Base-by-base conservation (phyloP, 1,284 basidiomycete genomes). In the Malassezia cuniculi region DNA sequence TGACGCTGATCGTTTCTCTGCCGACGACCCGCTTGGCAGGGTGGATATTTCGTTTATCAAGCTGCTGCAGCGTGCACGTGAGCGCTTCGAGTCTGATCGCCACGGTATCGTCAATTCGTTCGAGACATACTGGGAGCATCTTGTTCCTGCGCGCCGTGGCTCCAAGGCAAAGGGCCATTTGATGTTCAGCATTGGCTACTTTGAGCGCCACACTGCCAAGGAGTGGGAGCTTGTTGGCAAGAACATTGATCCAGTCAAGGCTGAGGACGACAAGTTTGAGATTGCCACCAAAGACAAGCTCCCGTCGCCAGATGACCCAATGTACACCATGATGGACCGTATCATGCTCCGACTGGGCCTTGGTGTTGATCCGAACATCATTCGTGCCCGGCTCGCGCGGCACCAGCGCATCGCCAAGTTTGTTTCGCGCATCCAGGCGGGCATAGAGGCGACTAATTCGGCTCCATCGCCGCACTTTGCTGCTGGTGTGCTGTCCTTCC, bases 1-100 rank as follows among this genome's bases (percentile, higher is more conserved):
- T 27, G 57, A 60, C 32, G 57, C 60, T 18, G 60, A 63, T 22
- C 55, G 60, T 16, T 63, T 63, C 48, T 57, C 53, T n/a, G 52
- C 52, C 4, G 60, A 63, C 27, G 60, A 63, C 29, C 53, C 55
- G n/a, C 47, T 62, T 0, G 60, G 60, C 33, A 55, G 58, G 39
- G 33, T 62, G 18, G 57, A 60, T 20, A 45, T 62, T 26, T 48
- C 48, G 3, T 35, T 62, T 28, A 52, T 50, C 29, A 36, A 44
- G 1, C 54, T 62, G 20, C 55, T 60, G 20, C 17, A 27, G 17
- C 25, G 32, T 11, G 24, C 34, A 12, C 47, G 43, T 30, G 46
- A 48, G 15, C 47, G 44, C 27, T 28, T 33, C 5, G 40, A 42
- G 6, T 37, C 43, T 0, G 47, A 39, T 19, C 39, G 46, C 18